Base-by-base conservation (phyloP, 148 eudicot species). In the Cornus florida region DNA sequence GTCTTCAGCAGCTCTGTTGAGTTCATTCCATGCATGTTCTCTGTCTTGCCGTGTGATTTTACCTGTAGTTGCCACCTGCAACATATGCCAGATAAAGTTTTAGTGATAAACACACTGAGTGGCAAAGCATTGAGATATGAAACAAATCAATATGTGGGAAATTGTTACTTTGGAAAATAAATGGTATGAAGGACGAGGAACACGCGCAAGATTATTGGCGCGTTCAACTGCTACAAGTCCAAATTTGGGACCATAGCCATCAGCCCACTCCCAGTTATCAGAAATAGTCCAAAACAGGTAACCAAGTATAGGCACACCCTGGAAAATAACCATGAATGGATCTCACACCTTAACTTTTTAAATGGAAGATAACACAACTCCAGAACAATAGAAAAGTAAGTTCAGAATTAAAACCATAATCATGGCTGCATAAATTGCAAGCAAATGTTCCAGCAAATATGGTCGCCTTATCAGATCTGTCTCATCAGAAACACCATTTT, bases 241-340 rank as follows among this genome's bases (percentile, higher is more conserved):
- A 81, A 96, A 96, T 86, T 96, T 96, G 28, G 99, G 99, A 67
- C 99, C 99, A 83, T 96, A 96, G 38, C 99, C 99, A 86, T 96
- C 99, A 65, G 99, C 99, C 99, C 99, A 96, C 86, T 96, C 99
- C 99, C 99, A 96, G 85, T 96, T 96, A 80, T 96, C 99, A 69
- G 99, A 96, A 76, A 90, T 96, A 64, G 99, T 96, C 99, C 99
- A 96, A 84, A 96, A 96, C 83, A 96, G 78, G 85, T 93, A 96
- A 32, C 99, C 99, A 72, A 93, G 87, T 71, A 96, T 82, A 12
- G 84, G 94, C 59, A 96, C 95, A 74, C 99, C 99, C 98, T 93
- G 82, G 73, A 85, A 78, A 76, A 82, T 62, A 82, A 78, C 35
- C 76, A 65, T 11, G 48, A 20, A 72, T 46, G 70, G 67, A 70